Conservation (phyloP, 306 rosid genomes). For the Malus asiatica region DNA sequence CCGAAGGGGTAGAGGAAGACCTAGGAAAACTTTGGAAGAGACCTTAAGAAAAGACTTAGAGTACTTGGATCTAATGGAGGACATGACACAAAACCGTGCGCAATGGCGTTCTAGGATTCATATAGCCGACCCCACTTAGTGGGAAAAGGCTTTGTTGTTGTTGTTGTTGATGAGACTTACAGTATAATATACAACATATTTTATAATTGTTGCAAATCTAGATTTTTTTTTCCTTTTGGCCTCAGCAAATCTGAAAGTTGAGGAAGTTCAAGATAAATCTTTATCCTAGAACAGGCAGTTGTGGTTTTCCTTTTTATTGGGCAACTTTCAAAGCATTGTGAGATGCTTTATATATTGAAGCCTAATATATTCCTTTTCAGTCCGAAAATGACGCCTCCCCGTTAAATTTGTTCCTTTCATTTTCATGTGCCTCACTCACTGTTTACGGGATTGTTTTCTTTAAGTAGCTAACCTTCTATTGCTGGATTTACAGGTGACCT, state of each 20-base stretch:
- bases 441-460: background rate
- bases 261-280: background rate
- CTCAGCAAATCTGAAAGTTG: background rate
- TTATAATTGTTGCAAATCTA: background rate
- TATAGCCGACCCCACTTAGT: too few species aligned
- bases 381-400: background rate
- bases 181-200: background rate
- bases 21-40: too few species aligned
- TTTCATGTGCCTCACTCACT: background rate
- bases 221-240: background rate
- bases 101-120: too few species aligned
- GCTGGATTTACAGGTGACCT: conserved; percentile 64
- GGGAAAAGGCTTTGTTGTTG: too few species aligned
- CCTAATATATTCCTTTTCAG: background rate
- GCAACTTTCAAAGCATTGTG: background rate
- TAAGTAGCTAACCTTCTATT: background rate
- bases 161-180: too few species aligned
- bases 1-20: too few species aligned
- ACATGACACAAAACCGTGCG: too few species aligned
- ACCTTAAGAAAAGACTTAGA: too few species aligned
- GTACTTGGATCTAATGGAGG: too few species aligned
- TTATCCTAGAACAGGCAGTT: background rate
- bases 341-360: background rate
- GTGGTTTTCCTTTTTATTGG: background rate
- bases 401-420: background rate